A percentile compares a stretch with the other conserved stretches of the same genome.
phyloP scores from a whole-genome alignment of 495 filamentous ascomycete species.

The Coniosporium apollinis region DNA sequence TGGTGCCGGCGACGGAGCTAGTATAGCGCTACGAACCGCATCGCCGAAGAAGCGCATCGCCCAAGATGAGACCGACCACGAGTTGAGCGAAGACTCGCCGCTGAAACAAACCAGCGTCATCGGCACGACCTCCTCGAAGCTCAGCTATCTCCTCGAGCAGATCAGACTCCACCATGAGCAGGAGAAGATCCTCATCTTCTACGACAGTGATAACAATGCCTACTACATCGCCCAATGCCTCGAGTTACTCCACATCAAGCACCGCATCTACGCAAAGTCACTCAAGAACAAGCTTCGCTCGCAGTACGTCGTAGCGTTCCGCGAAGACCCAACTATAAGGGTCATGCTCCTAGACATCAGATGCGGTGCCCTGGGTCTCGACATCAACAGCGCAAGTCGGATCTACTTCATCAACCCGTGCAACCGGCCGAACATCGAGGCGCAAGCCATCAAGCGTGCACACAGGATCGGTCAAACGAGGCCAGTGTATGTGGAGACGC shows the following conservation, averaged over 20 bases:
- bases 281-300: slow-evolving; percentile 42
- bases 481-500: slow-evolving; percentile 71
- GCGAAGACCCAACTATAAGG: slow-evolving; percentile 40
- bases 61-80: too few species aligned
- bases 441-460: slow-evolving; percentile 81
- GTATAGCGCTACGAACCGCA: too few species aligned
- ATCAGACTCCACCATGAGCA: slow-evolving; percentile 45
- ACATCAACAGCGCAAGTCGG: slow-evolving; percentile 63
- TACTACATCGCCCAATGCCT: slow-evolving; percentile 54
- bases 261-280: slow-evolving; percentile 57
- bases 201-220: slow-evolving; percentile 72
- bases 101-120: slow-evolving; percentile 47
- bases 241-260: slow-evolving; percentile 33
- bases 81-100: slow-evolving; percentile 31
- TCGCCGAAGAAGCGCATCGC: too few species aligned
- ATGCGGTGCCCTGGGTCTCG: slow-evolving; percentile 75
- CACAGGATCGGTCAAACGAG: slow-evolving; percentile 73
- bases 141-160: slow-evolving; percentile 67
- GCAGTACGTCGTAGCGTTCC: slow-evolving; percentile 64
- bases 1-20: too few species aligned
- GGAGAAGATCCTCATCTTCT: slow-evolving; percentile 88
- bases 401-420: slow-evolving; percentile 90
- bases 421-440: slow-evolving; percentile 70
- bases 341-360: slow-evolving; percentile 81
- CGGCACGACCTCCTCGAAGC: slow-evolving; percentile 71